phyloP scores from a whole-genome alignment of 1,139 yeast genomes.

The Kodamaea ohmeri region DNA sequence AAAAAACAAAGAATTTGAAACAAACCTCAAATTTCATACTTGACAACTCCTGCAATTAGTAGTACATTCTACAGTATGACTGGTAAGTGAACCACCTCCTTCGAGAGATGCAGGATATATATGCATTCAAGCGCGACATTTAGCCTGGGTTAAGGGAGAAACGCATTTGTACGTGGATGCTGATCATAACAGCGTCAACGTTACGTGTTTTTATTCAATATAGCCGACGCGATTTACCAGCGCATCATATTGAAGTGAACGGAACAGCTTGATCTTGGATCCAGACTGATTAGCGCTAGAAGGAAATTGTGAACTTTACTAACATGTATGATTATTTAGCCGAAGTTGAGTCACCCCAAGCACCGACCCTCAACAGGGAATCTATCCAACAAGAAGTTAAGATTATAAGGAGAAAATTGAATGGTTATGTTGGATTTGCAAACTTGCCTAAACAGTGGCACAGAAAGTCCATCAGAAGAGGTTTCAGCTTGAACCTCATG shows the following conservation, averaged over 20 bases:
- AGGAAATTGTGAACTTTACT: slow-evolving; percentile 5
- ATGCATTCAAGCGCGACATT: neutral
- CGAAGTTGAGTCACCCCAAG: slow-evolving; percentile 11
- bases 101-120: neutral
- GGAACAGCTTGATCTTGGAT: neutral
- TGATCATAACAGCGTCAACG: slow-evolving; percentile 1
- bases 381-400: slow-evolving; percentile 40
- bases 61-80: slow-evolving; percentile 6
- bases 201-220: neutral
- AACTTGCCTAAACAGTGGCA: slow-evolving; percentile 99
- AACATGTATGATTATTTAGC: slow-evolving; percentile 10
- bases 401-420: slow-evolving; percentile 76
- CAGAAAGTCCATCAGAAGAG: slow-evolving; percentile 88
- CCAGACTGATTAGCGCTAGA: too few species aligned
- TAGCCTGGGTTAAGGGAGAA: too few species aligned
- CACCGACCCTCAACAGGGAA: slow-evolving; percentile 14
- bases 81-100: slow-evolving; percentile 5
- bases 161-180: too few species aligned
- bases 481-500: slow-evolving; percentile 86
- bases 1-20: slow-evolving; percentile 2
- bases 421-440: slow-evolving; percentile 95
- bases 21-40: slow-evolving; percentile 4
- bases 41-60: neutral
- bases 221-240: neutral
- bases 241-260: neutral